Evolutionary conservation across 2,329 filamentous ascomycete species (phyloP).

Genomic region (Geoglossum cookeanum): DNA sequence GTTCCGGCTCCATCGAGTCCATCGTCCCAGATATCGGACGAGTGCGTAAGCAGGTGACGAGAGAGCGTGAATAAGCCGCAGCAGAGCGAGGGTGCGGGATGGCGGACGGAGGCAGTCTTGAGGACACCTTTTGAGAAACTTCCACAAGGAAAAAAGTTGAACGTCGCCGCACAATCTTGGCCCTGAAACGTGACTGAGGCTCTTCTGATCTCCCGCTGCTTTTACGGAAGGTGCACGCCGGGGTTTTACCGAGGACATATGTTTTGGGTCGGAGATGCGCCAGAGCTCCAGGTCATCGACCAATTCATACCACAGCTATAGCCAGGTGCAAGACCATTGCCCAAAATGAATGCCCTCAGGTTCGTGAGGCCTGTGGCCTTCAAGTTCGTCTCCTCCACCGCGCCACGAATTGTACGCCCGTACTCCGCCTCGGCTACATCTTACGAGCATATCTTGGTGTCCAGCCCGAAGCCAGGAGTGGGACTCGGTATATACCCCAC

Average conservation of each 20-base stretch:
- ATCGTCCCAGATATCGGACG: conserved; percentile 26
- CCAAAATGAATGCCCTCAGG: conserved; percentile 28
- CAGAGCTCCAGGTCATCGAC: background rate
- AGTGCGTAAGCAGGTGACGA: background rate
- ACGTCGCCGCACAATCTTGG: background rate
- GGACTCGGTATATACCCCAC: conserved; percentile 49
- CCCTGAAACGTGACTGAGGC: background rate
- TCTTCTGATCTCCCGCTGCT: background rate
- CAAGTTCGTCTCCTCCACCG: conserved; percentile 36
- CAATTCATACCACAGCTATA: background rate
- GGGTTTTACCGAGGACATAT: background rate
- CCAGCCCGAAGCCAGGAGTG: conserved; percentile 71
- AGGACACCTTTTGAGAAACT: background rate
- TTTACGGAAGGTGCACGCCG: too few species aligned
- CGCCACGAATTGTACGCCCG: conserved; percentile 35
- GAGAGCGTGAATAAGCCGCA: background rate
- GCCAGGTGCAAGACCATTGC: background rate
- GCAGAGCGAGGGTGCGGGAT: background rate
- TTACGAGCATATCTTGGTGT: conserved; percentile 72
- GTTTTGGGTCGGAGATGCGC: background rate
- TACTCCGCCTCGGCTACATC: conserved; percentile 27
- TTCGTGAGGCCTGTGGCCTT: conserved; percentile 41
- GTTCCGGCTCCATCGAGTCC: conserved; percentile 74
- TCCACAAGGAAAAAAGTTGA: background rate
- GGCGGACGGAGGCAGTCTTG: background rate